Evolutionary conservation across 495 filamentous ascomycete genomes (phyloP).

Genomic region (Aspergillus ellipticus): DNA sequence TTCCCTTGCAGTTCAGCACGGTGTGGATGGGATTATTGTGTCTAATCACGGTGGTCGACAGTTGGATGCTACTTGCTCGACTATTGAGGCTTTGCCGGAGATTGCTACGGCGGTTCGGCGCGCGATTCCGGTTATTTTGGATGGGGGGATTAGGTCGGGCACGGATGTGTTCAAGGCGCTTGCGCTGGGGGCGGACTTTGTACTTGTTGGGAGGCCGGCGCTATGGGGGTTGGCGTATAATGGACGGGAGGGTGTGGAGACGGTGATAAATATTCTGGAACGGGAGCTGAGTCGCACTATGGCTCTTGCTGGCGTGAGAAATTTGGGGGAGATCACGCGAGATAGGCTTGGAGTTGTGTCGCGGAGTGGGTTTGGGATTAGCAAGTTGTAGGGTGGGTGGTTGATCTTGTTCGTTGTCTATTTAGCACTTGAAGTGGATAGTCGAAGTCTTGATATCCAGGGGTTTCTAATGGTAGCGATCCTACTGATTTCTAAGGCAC

Average conservation of each 20-base stretch:
- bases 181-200: conserved; percentile 80
- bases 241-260: not conserved
- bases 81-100: conserved; percentile 79
- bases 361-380: not conserved
- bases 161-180: conserved; percentile 94
- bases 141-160: conserved; percentile 81
- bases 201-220: conserved; percentile 77
- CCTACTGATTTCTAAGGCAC: too few species aligned
- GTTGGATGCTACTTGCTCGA: conserved; percentile 80
- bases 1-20: conserved; percentile 66
- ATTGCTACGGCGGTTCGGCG: conserved; percentile 80
- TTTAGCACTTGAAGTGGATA: too few species aligned
- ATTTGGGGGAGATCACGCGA: not conserved
- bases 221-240: conserved; percentile 59
- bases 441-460: too few species aligned
- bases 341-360: not conserved
- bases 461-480: too few species aligned
- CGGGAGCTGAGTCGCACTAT: not conserved
- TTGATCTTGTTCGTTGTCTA: conserved; percentile 14
- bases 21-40: conserved; percentile 81
- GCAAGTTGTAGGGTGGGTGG: not conserved
- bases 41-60: conserved; percentile 93
- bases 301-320: not conserved
- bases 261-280: not conserved
- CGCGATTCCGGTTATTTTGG: conserved; percentile 76